Evolutionary conservation across 331 rosid species (phyloP).

Genomic region (Quercus tomentella): DNA sequence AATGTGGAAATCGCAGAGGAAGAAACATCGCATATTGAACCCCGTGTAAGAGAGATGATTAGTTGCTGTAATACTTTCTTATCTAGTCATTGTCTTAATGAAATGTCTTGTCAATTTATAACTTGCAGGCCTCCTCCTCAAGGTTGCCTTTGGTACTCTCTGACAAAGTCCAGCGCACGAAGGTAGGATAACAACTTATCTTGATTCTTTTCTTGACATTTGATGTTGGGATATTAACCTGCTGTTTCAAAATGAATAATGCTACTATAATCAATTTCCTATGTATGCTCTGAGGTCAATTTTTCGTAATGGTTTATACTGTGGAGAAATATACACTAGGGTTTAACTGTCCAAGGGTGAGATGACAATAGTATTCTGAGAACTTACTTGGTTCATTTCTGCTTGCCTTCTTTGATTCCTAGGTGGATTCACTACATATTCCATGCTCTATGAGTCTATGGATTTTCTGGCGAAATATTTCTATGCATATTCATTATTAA

Average conservation of each 20-base stretch:
- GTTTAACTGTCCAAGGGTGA: slow-evolving; percentile 5
- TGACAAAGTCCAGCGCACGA: slow-evolving; percentile 78
- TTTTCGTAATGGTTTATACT: not conserved
- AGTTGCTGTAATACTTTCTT: slow-evolving; percentile 4
- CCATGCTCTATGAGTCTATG: not conserved
- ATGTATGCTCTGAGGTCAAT: not conserved
- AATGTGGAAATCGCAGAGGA: slow-evolving; percentile 50
- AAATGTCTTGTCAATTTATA: slow-evolving; percentile 22
- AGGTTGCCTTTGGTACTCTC: slow-evolving; percentile 84
- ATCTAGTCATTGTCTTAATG: slow-evolving; percentile 13
- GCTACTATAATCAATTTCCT: not conserved
- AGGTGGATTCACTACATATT: not conserved
- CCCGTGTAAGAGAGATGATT: slow-evolving; percentile 49
- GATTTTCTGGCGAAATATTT: not conserved
- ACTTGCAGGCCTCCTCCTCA: slow-evolving; percentile 66
- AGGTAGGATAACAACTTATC: slow-evolving; percentile 47
- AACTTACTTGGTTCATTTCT: not conserved
- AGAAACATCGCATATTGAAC: slow-evolving; percentile 46
- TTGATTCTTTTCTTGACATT: slow-evolving; percentile 13
- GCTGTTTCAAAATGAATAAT: not conserved
- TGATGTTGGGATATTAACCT: not conserved
- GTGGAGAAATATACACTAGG: slow-evolving; percentile 1
- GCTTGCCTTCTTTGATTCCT: not conserved
- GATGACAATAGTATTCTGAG: not conserved
- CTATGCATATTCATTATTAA: too few species aligned